These are phyloP conservation scores for Trichoderma gracile DNA, from an alignment of 2,329 filamentous ascomycete genomes.

Conservation along the genomic window DNA sequence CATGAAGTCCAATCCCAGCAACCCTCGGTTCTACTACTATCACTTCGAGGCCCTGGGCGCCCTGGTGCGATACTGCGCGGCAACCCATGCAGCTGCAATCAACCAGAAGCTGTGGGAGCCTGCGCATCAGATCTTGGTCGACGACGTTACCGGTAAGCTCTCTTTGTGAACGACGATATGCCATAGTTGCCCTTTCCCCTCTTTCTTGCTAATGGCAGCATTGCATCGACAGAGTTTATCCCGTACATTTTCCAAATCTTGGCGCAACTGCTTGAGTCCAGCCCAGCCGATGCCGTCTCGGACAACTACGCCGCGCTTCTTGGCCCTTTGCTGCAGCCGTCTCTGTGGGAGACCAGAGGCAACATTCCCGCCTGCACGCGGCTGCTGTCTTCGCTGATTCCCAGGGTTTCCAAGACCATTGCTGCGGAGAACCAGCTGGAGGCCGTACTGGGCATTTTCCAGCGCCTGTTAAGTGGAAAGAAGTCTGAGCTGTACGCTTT, in stretches of 20 bases:
- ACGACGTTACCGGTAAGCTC: conserved; percentile 72
- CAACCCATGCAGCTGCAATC: conserved; percentile 67
- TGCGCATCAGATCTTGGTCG: conserved; percentile 76
- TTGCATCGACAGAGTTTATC: conserved; percentile 69
- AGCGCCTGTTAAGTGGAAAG: conserved; percentile 79
- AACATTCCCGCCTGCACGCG: conserved; percentile 91
- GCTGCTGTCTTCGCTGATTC: conserved; percentile 79
- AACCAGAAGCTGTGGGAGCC: conserved; percentile 81
- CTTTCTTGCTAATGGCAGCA: conserved; percentile 26
- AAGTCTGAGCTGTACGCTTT: conserved; percentile 84
- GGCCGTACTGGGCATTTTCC: conserved; percentile 91
- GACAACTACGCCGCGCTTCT: conserved; percentile 80
- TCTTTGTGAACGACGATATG: background rate
- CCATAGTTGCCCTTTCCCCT: background rate
- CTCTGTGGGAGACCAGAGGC: conserved; percentile 86
- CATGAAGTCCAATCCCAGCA: conserved; percentile 93
- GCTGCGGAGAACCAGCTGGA: conserved; percentile 78
- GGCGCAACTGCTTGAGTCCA: conserved; percentile 83
- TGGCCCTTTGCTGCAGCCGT: conserved; percentile 73
- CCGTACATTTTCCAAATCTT: conserved; percentile 97
- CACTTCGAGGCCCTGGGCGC: conserved; percentile 95
- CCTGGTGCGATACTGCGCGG: conserved; percentile 69
- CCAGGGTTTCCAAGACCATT: conserved; percentile 72
- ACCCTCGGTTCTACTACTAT: conserved; percentile 97
- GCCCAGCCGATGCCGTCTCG: conserved; percentile 75